Evolutionary conservation across 78 protist species (phyloP), one percentile per base, ranked within the genome.

Genomic region (Paulinella micropora): DNA sequence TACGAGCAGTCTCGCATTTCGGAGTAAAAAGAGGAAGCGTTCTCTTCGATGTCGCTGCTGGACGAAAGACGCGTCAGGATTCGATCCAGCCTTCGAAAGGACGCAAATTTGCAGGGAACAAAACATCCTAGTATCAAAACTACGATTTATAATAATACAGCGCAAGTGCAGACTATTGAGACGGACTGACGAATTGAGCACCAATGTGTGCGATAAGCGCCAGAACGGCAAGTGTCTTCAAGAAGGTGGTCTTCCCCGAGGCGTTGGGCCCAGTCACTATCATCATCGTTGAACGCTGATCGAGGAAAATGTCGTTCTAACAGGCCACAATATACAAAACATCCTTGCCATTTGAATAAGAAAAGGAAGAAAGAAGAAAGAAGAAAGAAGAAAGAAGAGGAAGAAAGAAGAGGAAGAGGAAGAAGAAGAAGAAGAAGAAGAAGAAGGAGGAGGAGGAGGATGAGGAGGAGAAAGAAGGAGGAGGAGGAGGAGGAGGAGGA

Each of bases 71-170:
- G 39, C 23, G 88, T 38, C 29, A 86, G 34, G 26, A 86, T 34
- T 86, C 28, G 88, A 34, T 86, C 88, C 23, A 35, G 15, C 34
- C 9, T 15, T 34, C 88, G 88, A 86, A 86, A 39, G 26, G 88
- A 86, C 6, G 88, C 88, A 37, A 34, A 86, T 6, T 6, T 6
- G 6, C 41, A 15, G 9, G 88, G 88, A 86, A 86, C 88, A 34
- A 34, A 86, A 35, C 88, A 86, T 9, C 88, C 88, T 4, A 86
- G 69, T n/a, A n/a, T n/a, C n/a, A n/a, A n/a, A n/a, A n/a, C n/a
- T n/a, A n/a, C n/a, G n/a, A n/a, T n/a, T n/a, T n/a, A n/a, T n/a
- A n/a, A n/a, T n/a, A n/a, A n/a, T n/a, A n/a, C n/a, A n/a, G n/a
- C n/a, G n/a, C n/a, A n/a, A n/a, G n/a, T n/a, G n/a, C n/a, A n/a